Percentiles rank a stretch among this genome's conserved stretches.
phyloP scores from a whole-genome alignment of 495 filamentous ascomycete genomes.

The Gamarada debralockiae region DNA sequence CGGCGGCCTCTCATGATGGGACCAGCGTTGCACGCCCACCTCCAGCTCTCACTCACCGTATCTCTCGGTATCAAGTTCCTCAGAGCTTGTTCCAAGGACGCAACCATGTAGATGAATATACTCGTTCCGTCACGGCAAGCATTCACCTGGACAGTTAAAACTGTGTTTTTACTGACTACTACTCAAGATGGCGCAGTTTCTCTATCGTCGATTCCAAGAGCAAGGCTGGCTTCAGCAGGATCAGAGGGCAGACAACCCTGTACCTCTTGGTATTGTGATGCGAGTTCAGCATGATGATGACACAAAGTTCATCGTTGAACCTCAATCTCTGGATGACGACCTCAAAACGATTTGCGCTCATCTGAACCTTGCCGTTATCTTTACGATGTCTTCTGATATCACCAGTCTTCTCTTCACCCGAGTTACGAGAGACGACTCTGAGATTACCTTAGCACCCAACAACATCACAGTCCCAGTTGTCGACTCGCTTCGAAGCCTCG shows the following conservation, averaged over 20 bases:
- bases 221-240: not conserved
- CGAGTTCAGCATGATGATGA: not conserved
- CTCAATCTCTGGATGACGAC: not conserved
- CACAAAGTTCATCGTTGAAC: not conserved
- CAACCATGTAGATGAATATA: not conserved
- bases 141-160: not conserved
- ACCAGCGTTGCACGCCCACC: not conserved
- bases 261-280: not conserved
- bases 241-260: not conserved
- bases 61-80: not conserved
- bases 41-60: not conserved
- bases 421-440: constrained; percentile 27
- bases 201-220: not conserved
- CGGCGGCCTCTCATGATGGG: not conserved
- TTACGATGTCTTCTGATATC: constrained; percentile 34
- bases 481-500: constrained; percentile 23
- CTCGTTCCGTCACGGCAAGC: not conserved
- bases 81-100: not conserved
- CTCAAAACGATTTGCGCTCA: constrained; percentile 24
- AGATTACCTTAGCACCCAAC: constrained; percentile 25
- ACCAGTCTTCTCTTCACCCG: constrained; percentile 26
- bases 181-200: not conserved
- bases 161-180: not conserved
- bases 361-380: constrained; percentile 27
- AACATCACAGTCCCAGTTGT: constrained; percentile 28